Percentiles rank a stretch among this genome's conserved stretches.
phyloP scores from a whole-genome alignment of 768 basidiomycete species.

The Fomitopsis pulvina region DNA sequence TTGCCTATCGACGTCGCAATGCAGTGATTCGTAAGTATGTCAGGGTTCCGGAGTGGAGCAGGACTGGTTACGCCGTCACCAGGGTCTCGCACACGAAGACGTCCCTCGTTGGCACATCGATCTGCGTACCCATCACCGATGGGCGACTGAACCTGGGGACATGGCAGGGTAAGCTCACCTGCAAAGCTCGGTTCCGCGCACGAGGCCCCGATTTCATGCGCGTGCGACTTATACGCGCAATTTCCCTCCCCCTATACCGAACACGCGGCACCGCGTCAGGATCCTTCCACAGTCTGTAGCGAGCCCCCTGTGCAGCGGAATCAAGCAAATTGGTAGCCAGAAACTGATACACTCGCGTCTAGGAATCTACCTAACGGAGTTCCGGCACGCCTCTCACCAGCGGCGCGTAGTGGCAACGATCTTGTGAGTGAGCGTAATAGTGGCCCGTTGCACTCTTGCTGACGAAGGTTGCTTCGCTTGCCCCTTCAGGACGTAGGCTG shows the following conservation, averaged over 20 bases:
- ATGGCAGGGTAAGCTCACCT: constrained; percentile 83
- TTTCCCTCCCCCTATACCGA: too few relatives aligned
- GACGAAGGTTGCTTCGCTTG: not conserved
- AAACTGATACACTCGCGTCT: not conserved
- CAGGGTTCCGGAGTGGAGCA: not conserved
- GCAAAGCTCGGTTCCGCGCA: too few relatives aligned
- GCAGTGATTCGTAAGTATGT: constrained; percentile 65
- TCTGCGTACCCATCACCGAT: constrained; percentile 80
- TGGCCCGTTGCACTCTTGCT: too few relatives aligned
- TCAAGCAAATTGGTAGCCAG: not conserved
- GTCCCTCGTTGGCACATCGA: constrained; percentile 73
- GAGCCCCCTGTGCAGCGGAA: too few relatives aligned
- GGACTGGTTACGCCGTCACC: not conserved
- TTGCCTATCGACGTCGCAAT: constrained; percentile 1
- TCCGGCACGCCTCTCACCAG: constrained; percentile 60
- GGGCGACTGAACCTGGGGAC: constrained; percentile 78
- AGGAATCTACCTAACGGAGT: constrained; percentile 88
- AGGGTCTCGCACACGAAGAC: constrained; percentile 92
- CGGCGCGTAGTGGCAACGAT: constrained; percentile 77
- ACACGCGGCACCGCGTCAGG: too few relatives aligned
- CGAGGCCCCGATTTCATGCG: too few relatives aligned
- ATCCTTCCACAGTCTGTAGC: too few relatives aligned
- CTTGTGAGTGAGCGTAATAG: constrained; percentile 38
- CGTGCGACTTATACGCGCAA: too few relatives aligned
- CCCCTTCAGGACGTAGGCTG: not conserved